These are phyloP conservation scores for Aspergillus spinulosporus DNA, from an alignment of 2,329 filamentous ascomycete species.

Conservation along the genomic window DNA sequence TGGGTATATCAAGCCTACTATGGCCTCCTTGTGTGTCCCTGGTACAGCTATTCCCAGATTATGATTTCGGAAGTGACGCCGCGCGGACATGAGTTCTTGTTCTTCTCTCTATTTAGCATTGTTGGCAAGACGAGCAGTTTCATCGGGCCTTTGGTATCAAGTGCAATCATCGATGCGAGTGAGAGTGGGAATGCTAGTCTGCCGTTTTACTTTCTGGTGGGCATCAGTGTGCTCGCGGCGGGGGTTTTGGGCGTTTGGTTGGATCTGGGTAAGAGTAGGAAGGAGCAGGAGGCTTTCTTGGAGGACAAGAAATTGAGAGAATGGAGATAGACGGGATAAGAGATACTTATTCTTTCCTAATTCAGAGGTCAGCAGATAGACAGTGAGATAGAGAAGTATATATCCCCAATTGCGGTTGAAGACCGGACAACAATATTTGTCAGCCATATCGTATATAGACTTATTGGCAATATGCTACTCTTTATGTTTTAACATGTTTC, in stretches of 20 bases:
- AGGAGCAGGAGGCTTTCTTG: conserved; percentile 61
- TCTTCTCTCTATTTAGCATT: conserved; percentile 69
- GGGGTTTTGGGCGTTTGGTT: conserved; percentile 56
- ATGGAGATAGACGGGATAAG: background rate
- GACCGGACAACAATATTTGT: too few species aligned
- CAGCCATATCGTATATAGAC: too few species aligned
- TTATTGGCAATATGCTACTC: too few species aligned
- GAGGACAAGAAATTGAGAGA: conserved; percentile 28
- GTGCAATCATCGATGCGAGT: conserved; percentile 66
- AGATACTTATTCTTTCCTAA: background rate
- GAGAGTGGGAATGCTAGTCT: conserved; percentile 57
- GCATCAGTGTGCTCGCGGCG: conserved; percentile 58
- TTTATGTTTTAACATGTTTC: too few species aligned
- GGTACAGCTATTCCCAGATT: conserved; percentile 70
- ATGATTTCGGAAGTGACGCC: conserved; percentile 71
- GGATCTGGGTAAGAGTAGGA: conserved; percentile 61
- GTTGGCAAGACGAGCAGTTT: conserved; percentile 68
- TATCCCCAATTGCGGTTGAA: too few species aligned
- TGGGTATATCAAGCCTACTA: conserved; percentile 59
- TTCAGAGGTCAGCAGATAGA: background rate
- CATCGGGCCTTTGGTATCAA: conserved; percentile 68
- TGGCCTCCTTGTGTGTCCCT: conserved; percentile 66
- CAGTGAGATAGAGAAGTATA: background rate
- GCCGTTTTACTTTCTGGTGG: conserved; percentile 68
- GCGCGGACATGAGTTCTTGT: conserved; percentile 67